phyloP scores from a whole-genome alignment of 2,329 filamentous ascomycete species.

The Cladobotryum mycophilum region DNA sequence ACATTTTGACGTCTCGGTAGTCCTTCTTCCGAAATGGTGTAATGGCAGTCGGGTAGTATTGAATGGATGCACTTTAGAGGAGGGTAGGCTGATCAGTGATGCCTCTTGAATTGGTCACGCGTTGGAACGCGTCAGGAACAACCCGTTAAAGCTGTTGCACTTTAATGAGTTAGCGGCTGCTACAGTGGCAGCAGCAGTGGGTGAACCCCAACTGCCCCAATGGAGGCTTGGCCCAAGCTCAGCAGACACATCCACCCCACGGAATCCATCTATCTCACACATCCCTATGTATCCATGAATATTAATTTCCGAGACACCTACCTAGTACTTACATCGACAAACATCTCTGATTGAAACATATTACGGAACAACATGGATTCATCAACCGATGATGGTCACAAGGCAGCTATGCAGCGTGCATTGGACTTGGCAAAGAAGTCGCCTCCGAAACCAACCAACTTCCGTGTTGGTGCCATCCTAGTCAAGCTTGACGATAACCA shows the following conservation, averaged over 20 bases:
- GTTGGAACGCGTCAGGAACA: constrained; percentile 12
- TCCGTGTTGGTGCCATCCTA: constrained; percentile 88
- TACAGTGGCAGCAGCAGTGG: no score
- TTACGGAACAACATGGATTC: constrained; percentile 16
- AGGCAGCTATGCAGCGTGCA: constrained; percentile 58
- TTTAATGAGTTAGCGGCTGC: constrained; percentile 6
- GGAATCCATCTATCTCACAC: not conserved
- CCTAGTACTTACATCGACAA: not conserved
- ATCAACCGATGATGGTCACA: constrained; percentile 35
- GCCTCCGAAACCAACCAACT: constrained; percentile 84
- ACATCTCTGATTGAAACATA: no score
- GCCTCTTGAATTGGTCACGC: constrained; percentile 11
- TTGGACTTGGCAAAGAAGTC: constrained; percentile 72
- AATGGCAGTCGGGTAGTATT: not conserved
- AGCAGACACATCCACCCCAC: not conserved
- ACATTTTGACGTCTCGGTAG: constrained; percentile 31
- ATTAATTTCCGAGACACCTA: no score
- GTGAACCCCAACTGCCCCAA: constrained; percentile 4
- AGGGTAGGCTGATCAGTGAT: constrained; percentile 11
- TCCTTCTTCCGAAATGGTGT: not conserved
- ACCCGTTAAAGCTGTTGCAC: constrained; percentile 5
- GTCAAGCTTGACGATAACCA: constrained; percentile 50
- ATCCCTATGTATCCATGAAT: no score
- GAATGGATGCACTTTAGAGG: not conserved
- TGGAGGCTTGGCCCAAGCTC: not conserved